Evolutionary conservation across 305 asterid genomes (phyloP).

Genomic region (Fraxinus paxiana): DNA sequence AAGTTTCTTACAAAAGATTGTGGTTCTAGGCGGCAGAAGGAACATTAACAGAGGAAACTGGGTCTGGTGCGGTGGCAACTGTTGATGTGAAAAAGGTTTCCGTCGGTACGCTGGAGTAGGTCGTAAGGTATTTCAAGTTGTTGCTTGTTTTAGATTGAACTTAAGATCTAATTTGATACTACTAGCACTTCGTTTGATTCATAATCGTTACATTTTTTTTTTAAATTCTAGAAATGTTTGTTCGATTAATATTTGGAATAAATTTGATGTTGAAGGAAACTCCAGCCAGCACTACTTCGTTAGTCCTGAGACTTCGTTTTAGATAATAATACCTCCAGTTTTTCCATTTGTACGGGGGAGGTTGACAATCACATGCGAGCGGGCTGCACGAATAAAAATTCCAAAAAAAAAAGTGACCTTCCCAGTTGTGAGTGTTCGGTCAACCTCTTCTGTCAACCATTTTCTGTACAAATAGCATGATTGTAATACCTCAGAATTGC

Average conservation of each 20-base stretch:
- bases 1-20: constrained; percentile 7
- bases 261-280: too few relatives aligned
- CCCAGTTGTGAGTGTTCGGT: too few relatives aligned
- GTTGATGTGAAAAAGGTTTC: constrained; percentile 64
- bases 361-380: too few relatives aligned
- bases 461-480: too few relatives aligned
- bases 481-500: too few relatives aligned
- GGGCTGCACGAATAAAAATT: too few relatives aligned
- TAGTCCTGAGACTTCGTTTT: not conserved
- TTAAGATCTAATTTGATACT: not conserved
- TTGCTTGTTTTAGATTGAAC: constrained; percentile 4
- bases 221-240: too few relatives aligned
- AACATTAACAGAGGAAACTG: constrained; percentile 90
- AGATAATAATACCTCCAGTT: not conserved
- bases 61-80: constrained; percentile 87
- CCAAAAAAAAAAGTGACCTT: too few relatives aligned
- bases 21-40: constrained; percentile 67
- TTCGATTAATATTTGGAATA: too few relatives aligned
- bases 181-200: not conserved
- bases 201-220: too few relatives aligned
- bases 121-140: constrained; percentile 54
- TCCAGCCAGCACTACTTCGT: not conserved
- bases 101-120: constrained; percentile 89
- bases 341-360: too few relatives aligned
- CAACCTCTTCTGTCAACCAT: too few relatives aligned